Conservation (phyloP, 305 asterid genomes). For the Salvia sclarea region DNA sequence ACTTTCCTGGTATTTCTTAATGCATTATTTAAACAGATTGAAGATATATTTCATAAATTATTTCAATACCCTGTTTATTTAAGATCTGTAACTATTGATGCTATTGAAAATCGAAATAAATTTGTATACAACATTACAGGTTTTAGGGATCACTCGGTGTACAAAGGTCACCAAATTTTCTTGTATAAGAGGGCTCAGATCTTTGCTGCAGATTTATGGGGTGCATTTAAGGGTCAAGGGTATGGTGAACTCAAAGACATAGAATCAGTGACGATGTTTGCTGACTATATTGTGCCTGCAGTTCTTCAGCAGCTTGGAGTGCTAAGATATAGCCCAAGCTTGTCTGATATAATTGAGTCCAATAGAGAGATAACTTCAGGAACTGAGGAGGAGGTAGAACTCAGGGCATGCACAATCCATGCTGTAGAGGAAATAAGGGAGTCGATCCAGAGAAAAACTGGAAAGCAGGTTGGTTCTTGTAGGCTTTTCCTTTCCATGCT, state of each 20-base stretch:
- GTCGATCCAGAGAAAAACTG: constrained; percentile 53
- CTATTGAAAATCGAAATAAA: constrained; percentile 10
- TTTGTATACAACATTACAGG: constrained; percentile 45
- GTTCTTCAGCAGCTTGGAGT: constrained; percentile 91
- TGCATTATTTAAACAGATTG: neutral
- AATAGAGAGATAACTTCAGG: constrained; percentile 68
- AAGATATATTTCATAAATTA: neutral
- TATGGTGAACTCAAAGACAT: constrained; percentile 77
- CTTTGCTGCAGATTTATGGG: constrained; percentile 96
- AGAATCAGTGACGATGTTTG: constrained; percentile 81
- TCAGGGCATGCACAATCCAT: constrained; percentile 83
- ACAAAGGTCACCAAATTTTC: constrained; percentile 94
- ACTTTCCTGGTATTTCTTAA: constrained; percentile 81
- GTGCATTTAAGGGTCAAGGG: constrained; percentile 89
- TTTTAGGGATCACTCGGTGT: constrained; percentile 87
- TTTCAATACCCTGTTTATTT: neutral
- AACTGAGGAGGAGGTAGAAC: constrained; percentile 94
- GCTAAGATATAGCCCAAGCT: constrained; percentile 63
- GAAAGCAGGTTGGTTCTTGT: constrained; percentile 65
- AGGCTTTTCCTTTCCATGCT: constrained; percentile 9
- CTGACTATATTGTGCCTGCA: constrained; percentile 93
- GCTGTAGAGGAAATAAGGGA: constrained; percentile 93
- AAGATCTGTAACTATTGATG: constrained; percentile 3
- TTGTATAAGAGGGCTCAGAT: constrained; percentile 98
- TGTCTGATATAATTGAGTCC: constrained; percentile 49